Evolutionary conservation across 192 early-diverging fungal genomes (phyloP).

Genomic region (Gryganskiella cystojenkinii): DNA sequence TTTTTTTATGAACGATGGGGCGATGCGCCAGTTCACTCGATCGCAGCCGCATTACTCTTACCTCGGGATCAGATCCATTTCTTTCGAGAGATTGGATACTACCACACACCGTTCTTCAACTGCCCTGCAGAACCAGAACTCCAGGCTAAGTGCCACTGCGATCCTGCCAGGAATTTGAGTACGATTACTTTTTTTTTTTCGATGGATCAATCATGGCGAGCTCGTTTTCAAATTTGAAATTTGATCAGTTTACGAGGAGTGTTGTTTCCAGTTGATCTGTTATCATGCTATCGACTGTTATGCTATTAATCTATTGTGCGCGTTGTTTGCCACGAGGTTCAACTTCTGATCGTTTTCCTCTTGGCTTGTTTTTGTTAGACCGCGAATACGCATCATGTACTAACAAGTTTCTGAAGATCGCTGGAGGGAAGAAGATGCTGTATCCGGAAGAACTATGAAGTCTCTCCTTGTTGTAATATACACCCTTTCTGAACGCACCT

Average conservation of each 20-base stretch:
- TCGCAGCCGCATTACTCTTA: slow-evolving; percentile 70
- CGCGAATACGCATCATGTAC: slow-evolving; percentile 34
- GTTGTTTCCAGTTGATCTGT: too few species aligned
- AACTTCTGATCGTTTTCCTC: background rate
- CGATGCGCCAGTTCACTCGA: slow-evolving; percentile 80
- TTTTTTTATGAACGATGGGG: slow-evolving; percentile 91
- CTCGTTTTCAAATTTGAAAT: too few species aligned
- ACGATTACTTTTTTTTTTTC: slow-evolving; percentile 19
- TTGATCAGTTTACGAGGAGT: too few species aligned
- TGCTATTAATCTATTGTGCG: background rate
- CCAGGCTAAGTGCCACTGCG: slow-evolving; percentile 59
- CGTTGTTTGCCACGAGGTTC: background rate
- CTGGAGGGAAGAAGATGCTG: slow-evolving; percentile 6
- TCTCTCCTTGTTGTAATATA: background rate
- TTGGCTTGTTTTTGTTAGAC: slow-evolving; percentile 13
- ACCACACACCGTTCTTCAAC: slow-evolving; percentile 68
- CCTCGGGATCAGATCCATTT: slow-evolving; percentile 73
- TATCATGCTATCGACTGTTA: too few species aligned
- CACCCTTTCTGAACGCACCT: background rate
- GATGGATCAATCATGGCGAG: too few species aligned
- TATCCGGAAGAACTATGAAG: slow-evolving; percentile 34
- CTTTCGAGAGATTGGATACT: slow-evolving; percentile 81
- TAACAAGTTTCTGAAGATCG: slow-evolving; percentile 21
- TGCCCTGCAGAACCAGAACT: slow-evolving; percentile 64
- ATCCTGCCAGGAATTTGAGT: slow-evolving; percentile 63